These are phyloP conservation scores for Zopfochytrium polystomum DNA, from an alignment of 371 early-diverging fungal species.

Conservation along the genomic window DNA sequence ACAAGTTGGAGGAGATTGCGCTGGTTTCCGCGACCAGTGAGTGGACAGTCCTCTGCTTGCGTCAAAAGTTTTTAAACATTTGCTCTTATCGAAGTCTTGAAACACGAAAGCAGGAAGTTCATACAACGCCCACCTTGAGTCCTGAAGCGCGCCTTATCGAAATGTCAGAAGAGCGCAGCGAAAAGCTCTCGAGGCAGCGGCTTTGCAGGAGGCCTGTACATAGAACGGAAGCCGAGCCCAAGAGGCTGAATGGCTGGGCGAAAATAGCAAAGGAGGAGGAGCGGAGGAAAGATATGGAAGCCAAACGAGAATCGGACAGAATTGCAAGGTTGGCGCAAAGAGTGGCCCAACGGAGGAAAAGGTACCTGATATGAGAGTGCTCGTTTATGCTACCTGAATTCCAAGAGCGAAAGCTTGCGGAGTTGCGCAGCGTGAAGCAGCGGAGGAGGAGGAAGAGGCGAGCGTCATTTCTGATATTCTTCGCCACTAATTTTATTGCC, in stretches of 20 bases:
- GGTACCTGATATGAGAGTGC: constrained; percentile 8
- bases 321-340: constrained; percentile 12
- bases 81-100: constrained; percentile 21
- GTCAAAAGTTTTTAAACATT: neutral
- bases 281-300: constrained; percentile 22
- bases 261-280: constrained; percentile 26
- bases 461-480: neutral
- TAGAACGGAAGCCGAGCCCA: constrained; percentile 17
- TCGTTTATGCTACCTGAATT: neutral
- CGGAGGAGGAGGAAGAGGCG: constrained; percentile 18
- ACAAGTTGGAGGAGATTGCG: constrained; percentile 28
- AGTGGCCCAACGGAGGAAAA: constrained; percentile 22
- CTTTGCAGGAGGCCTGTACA: constrained; percentile 31
- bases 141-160: constrained; percentile 27
- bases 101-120: constrained; percentile 26
- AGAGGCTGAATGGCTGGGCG: constrained; percentile 24
- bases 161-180: constrained; percentile 26
- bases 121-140: constrained; percentile 27
- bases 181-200: constrained; percentile 21
- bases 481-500: neutral
- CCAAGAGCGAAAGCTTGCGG: constrained; percentile 10
- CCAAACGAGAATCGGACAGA: constrained; percentile 20
- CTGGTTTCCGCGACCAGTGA: constrained; percentile 15
- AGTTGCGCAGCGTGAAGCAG: constrained; percentile 18
- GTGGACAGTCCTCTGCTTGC: neutral